These are phyloP conservation scores for Mycena vitilis DNA, from an alignment of 768 basidiomycete species.

Conservation along the genomic window DNA sequence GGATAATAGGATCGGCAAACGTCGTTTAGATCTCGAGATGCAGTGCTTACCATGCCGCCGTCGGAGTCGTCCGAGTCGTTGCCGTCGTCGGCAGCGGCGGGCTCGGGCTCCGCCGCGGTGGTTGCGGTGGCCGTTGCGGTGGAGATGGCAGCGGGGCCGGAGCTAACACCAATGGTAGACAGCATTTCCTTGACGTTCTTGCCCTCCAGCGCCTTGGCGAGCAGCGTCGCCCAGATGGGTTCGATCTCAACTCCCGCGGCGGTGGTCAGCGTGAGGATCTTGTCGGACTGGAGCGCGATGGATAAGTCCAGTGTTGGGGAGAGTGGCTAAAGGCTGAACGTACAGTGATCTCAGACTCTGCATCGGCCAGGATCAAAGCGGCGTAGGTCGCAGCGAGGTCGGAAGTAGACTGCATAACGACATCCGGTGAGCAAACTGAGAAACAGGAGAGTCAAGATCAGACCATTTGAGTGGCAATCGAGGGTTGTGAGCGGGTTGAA, in stretches of 20 bases:
- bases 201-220: conserved; percentile 87
- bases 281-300: conserved; percentile 66
- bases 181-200: conserved; percentile 85
- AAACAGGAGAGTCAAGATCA: no score
- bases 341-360: conserved; percentile 84
- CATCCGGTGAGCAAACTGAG: not conserved
- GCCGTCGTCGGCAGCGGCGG: not conserved
- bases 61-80: conserved; percentile 20
- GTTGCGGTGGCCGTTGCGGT: conserved; percentile 1
- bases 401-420: conserved; percentile 24
- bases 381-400: conserved; percentile 88
- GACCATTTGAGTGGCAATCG: not conserved
- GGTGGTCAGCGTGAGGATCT: conserved; percentile 72
- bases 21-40: not conserved
- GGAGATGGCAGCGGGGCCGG: not conserved
- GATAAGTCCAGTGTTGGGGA: not conserved
- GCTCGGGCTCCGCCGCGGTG: conserved; percentile 4
- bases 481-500: not conserved
- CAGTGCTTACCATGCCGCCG: conserved; percentile 18
- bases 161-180: conserved; percentile 72
- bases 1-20: not conserved
- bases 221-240: conserved; percentile 87
- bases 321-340: conserved; percentile 37
- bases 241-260: conserved; percentile 81
- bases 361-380: conserved; percentile 87